Evolutionary conservation across 305 asterid genomes (phyloP).

Genomic region (Fraxinus greggii): DNA sequence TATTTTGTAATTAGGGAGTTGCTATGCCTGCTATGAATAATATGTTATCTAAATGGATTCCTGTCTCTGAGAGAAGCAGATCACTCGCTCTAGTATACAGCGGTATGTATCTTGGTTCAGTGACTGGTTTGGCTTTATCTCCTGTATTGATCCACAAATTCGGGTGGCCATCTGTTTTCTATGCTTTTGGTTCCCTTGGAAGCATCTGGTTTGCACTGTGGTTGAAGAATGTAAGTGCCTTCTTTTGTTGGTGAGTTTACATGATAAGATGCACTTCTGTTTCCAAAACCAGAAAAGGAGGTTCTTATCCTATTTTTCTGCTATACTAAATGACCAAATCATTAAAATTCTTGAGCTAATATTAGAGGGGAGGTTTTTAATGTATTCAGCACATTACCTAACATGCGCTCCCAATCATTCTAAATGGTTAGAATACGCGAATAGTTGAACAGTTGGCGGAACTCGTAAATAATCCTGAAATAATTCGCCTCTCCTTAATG

Average conservation of each 20-base stretch:
- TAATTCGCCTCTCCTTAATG: background rate
- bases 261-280: background rate
- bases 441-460: background rate
- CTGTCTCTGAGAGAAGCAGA: constrained; percentile 98
- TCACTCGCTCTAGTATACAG: constrained; percentile 94
- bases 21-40: constrained; percentile 99
- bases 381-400: background rate
- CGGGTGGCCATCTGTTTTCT: constrained; percentile 96
- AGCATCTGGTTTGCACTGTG: constrained; percentile 89
- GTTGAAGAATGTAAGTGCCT: constrained; percentile 78
- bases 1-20: constrained; percentile 70
- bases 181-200: constrained; percentile 90
- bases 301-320: constrained; percentile 9
- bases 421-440: background rate
- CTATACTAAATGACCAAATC: background rate
- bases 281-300: background rate
- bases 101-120: constrained; percentile 99
- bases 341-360: background rate
- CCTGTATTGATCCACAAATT: constrained; percentile 74
- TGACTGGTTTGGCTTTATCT: constrained; percentile 82
- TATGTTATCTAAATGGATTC: constrained; percentile 89
- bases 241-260: constrained; percentile 12
- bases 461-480: background rate
- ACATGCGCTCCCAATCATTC: background rate
- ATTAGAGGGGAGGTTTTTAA: background rate